Conservation (phyloP, 768 basidiomycete genomes). For the Pleurotus tuoliensis region DNA sequence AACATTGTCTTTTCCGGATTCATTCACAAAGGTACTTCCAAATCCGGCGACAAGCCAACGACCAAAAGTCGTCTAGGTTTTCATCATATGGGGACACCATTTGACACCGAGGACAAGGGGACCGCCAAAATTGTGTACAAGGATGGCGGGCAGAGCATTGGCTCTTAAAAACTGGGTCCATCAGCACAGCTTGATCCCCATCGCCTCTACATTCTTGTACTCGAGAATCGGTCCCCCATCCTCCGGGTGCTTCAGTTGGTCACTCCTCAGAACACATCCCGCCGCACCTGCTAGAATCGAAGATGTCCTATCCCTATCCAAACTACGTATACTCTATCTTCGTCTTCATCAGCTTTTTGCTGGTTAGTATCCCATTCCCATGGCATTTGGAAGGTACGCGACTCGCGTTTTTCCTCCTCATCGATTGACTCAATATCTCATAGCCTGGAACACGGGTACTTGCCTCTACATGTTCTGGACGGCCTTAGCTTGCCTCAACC, state of each 20-base stretch:
- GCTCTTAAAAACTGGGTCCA: constrained; percentile 31
- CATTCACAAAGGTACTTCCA: constrained; percentile 14
- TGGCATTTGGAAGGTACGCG: constrained; percentile 62
- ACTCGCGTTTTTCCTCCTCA: neutral
- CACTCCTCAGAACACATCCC: constrained; percentile 13
- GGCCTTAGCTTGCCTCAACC: constrained; percentile 50
- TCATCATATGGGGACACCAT: constrained; percentile 10
- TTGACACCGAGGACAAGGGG: constrained; percentile 34
- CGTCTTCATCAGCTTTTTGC: constrained; percentile 55
- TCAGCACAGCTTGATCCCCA: constrained; percentile 21
- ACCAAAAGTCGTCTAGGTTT: constrained; percentile 7
- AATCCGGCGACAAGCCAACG: constrained; percentile 10
- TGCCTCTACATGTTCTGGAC: constrained; percentile 72
- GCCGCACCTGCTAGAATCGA: constrained; percentile 9
- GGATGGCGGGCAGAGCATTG: constrained; percentile 26
- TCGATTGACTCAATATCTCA: neutral
- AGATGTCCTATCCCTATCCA: constrained; percentile 36
- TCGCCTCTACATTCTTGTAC: constrained; percentile 28
- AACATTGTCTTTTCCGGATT: constrained; percentile 7
- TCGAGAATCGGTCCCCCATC: constrained; percentile 18
- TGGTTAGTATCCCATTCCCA: constrained; percentile 56
- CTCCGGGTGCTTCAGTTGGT: constrained; percentile 14
- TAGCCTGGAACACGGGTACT: constrained; percentile 60
- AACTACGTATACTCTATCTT: constrained; percentile 44
- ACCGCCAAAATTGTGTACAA: constrained; percentile 38